Evolutionary conservation across 176 grass and related monocot species (phyloP).

Genomic region (Musa beccarii): DNA sequence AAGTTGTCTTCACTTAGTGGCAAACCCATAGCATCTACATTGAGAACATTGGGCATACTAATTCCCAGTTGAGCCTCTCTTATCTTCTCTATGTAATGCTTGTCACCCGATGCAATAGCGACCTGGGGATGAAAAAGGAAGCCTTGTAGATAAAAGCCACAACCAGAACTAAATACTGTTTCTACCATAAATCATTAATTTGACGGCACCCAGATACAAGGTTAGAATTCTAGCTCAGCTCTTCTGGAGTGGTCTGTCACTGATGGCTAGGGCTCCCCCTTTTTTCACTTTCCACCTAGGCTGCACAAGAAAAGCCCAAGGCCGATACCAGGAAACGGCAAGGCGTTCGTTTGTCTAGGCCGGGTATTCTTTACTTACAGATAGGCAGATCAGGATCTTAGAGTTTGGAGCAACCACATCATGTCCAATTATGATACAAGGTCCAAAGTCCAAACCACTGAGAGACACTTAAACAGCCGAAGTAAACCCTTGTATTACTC

Average conservation of each 20-base stretch:
- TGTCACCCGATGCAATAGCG: conserved; percentile 66
- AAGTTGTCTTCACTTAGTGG: conserved; percentile 56
- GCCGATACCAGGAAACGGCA: no score
- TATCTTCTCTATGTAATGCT: conserved; percentile 59
- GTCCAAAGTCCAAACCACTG: neutral
- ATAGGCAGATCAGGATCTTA: neutral
- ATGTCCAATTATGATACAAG: neutral
- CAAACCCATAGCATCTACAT: conserved; percentile 68
- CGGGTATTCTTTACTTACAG: no score
- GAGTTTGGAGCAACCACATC: neutral
- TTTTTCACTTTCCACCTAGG: no score
- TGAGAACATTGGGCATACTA: conserved; percentile 61
- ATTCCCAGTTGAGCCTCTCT: conserved; percentile 60
- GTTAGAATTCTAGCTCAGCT: no score
- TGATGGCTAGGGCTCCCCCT: no score
- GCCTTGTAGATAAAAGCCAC: neutral
- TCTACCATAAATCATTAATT: no score
- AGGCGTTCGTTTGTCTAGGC: no score
- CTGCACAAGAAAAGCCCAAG: no score
- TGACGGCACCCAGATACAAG: no score
- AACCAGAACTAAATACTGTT: neutral
- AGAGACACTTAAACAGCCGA: neutral
- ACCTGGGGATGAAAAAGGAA: conserved; percentile 34
- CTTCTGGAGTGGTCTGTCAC: no score
- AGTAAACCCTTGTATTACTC: neutral